phyloP scores from a whole-genome alignment of 129 eudicot genomes.

The Silybum marianum region DNA sequence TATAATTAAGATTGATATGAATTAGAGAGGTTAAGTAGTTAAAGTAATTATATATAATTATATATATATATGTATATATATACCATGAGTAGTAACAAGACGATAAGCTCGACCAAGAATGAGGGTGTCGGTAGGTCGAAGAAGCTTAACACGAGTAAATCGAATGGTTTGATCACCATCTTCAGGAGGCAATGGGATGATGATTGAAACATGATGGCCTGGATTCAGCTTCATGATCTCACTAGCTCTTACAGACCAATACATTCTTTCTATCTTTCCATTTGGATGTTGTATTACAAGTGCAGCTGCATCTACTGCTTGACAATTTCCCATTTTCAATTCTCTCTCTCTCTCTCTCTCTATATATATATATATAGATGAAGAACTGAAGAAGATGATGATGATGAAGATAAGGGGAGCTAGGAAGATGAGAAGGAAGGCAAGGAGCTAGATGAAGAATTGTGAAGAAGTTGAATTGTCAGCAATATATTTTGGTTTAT shows the following conservation, averaged over 20 bases:
- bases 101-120: constrained; percentile 82
- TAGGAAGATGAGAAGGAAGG: constrained; percentile 9
- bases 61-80: too few species aligned
- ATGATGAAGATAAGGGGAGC: constrained; percentile 12
- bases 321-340: constrained; percentile 82
- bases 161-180: constrained; percentile 42
- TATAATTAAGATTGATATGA: too few species aligned
- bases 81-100: constrained; percentile 75
- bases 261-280: constrained; percentile 79
- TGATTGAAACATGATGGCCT: constrained; percentile 86
- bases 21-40: too few species aligned
- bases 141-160: constrained; percentile 74
- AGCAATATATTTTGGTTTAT: constrained; percentile 22
- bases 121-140: constrained; percentile 72
- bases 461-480: constrained; percentile 13
- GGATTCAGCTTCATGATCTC: constrained; percentile 90
- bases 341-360: constrained; percentile 6
- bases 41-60: too few species aligned
- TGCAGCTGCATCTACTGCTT: constrained; percentile 93
- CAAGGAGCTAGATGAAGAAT: not conserved
- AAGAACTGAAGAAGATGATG: not conserved
- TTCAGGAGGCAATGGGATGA: constrained; percentile 63
- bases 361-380: constrained; percentile 1
- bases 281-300: constrained; percentile 91
- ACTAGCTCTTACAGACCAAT: constrained; percentile 68